Conservation (phyloP, 495 filamentous ascomycete genomes). For the Physcia stellaris region DNA sequence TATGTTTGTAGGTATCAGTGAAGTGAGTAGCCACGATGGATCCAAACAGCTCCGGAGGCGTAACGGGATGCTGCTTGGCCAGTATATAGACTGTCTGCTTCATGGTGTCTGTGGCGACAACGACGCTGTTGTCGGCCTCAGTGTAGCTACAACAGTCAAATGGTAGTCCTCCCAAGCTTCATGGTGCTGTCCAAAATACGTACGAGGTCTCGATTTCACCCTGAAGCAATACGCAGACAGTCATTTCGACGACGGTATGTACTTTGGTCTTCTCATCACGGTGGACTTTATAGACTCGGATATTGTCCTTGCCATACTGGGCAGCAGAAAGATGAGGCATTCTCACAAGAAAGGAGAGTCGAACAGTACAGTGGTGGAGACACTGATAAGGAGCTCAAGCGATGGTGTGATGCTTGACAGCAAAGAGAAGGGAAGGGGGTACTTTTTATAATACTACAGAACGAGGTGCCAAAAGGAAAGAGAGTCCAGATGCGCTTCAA, state of each 20-base stretch:
- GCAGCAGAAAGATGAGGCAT: constrained; percentile 47
- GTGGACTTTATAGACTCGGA: constrained; percentile 91
- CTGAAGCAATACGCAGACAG: constrained; percentile 77
- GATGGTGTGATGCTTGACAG: too few species aligned
- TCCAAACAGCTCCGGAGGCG: constrained; percentile 85
- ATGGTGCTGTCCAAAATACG: constrained; percentile 15
- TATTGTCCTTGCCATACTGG: constrained; percentile 93
- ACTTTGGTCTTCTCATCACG: constrained; percentile 56
- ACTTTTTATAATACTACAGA: too few species aligned
- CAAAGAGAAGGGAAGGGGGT: too few species aligned
- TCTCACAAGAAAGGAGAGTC: background rate
- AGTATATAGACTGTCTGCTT: constrained; percentile 95
- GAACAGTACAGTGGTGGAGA: background rate
- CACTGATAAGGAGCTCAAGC: background rate
- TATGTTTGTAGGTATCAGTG: constrained; percentile 73
- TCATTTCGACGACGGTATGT: constrained; percentile 90
- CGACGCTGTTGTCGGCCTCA: constrained; percentile 81
- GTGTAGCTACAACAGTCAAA: constrained; percentile 53
- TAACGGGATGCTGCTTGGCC: constrained; percentile 87
- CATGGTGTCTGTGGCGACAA: constrained; percentile 94
- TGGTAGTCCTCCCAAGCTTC: background rate
- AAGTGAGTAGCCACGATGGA: constrained; percentile 77
- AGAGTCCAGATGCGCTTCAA: too few species aligned
- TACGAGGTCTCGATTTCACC: constrained; percentile 84
- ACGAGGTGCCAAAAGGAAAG: too few species aligned